Evolutionary conservation across 805 yeast genomes (phyloP).

Genomic region (Lipomyces oligophaga): DNA sequence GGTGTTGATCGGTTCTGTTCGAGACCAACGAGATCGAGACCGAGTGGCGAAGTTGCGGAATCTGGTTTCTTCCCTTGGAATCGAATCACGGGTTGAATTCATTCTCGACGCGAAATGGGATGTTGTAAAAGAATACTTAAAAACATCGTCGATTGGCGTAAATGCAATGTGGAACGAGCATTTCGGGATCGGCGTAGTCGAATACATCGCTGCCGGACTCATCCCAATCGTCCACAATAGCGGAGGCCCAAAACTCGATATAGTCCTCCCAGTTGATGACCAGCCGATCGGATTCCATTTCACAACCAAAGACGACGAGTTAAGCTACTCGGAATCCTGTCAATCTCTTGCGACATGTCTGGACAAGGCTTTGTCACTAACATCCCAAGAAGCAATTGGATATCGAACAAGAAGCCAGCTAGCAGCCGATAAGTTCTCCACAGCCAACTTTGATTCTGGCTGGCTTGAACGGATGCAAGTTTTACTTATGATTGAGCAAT

Average conservation of each 20-base stretch:
- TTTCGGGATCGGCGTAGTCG: constrained; percentile 96
- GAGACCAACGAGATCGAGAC: constrained; percentile 61
- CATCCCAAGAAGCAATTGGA: constrained; percentile 38
- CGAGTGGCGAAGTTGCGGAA: constrained; percentile 51
- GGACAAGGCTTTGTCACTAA: constrained; percentile 41
- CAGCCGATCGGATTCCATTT: constrained; percentile 77
- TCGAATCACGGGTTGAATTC: constrained; percentile 50
- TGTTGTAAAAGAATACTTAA: constrained; percentile 53
- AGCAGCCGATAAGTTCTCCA: constrained; percentile 56
- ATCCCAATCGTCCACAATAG: constrained; percentile 90
- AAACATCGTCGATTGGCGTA: constrained; percentile 65
- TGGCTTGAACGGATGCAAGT: constrained; percentile 44
- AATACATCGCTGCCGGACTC: constrained; percentile 78
- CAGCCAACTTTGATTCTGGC: constrained; percentile 48
- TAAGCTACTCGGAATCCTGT: too few species aligned
- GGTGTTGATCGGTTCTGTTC: constrained; percentile 77
- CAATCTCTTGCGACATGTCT: constrained; percentile 48
- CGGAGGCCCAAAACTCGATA: constrained; percentile 91
- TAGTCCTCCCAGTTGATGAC: constrained; percentile 53
- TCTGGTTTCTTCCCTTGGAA: constrained; percentile 44
- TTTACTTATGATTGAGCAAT: constrained; percentile 23
- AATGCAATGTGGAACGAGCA: constrained; percentile 99
- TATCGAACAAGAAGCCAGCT: constrained; percentile 46
- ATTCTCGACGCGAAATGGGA: constrained; percentile 71
- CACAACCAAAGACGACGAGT: constrained; percentile 60